Evolutionary conservation across 1,284 basidiomycete genomes (phyloP).

Genomic region (Hemileia vastatrix): DNA sequence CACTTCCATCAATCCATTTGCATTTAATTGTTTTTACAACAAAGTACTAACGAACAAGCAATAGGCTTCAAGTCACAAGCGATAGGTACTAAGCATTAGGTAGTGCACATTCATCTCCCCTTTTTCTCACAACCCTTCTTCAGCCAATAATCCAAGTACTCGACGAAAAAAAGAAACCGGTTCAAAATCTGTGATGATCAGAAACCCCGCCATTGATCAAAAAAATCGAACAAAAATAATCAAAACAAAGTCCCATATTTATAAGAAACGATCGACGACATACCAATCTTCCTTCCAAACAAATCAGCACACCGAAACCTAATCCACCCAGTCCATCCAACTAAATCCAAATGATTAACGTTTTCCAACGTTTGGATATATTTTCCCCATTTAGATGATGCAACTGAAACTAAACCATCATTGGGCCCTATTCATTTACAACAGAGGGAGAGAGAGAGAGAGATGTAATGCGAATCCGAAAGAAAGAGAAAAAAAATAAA

Average conservation of each 20-base stretch:
- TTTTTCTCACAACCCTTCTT: constrained; percentile 28
- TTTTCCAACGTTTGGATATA: constrained; percentile 52
- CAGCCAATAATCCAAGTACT: constrained; percentile 27
- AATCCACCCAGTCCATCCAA: constrained; percentile 29
- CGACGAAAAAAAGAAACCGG: constrained; percentile 29
- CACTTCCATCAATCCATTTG: too few relatives aligned
- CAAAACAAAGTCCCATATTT: not conserved
- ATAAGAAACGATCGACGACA: not conserved
- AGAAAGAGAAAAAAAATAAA: not conserved
- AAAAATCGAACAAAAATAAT: not conserved
- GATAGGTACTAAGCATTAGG: too few relatives aligned
- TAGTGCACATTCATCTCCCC: too few relatives aligned
- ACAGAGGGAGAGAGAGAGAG: not conserved
- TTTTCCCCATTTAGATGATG: constrained; percentile 65
- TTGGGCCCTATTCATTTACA: constrained; percentile 48
- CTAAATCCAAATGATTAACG: constrained; percentile 87
- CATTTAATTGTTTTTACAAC: too few relatives aligned
- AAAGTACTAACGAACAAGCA: too few relatives aligned
- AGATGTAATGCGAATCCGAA: too few relatives aligned
- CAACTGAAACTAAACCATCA: constrained; percentile 75
- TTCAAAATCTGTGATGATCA: constrained; percentile 7
- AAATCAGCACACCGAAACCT: constrained; percentile 24
- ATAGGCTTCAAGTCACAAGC: too few relatives aligned
- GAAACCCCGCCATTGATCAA: constrained; percentile 24
- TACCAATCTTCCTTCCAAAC: not conserved